Base-by-base conservation (phyloP, 352 stramenopile species). In the Phytophthora chlamydospora region DNA sequence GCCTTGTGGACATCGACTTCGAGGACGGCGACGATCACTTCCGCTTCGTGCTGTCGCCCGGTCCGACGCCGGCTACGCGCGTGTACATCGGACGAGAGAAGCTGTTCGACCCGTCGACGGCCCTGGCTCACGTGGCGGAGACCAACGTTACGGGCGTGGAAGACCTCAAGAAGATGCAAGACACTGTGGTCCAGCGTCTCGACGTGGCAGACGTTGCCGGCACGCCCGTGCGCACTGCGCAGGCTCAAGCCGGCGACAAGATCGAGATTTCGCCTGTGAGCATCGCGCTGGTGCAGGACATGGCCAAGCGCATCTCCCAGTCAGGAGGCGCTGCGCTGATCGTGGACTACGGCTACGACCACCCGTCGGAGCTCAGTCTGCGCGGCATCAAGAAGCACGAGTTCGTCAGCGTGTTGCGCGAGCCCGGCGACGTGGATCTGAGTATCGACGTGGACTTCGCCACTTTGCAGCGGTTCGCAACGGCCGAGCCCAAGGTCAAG, bases 271-370 rank as follows among this genome's bases (percentile, higher is more conserved):
- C 90, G 72, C 95, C 95, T 4, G 83, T 96, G 60, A 91, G 90
- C 17, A 89, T 98, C 19, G 80, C 95, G 6, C 69, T 98, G 17
- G 82, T 89, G 14, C 91, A 98, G 66, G 94, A 98, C 64, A 90
- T 99, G 53, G 85, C 92, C 14, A 89, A 89, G 62, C 78, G 90
- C 14, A 80, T 99, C 21, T 75, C 88, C 34, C 76, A 89, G 41
- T 82, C 86, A 42, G 78, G 91, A 19, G 96, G 94, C 19, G 85
- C 80, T 10, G 94, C 95, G 13, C 63, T 99, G 4, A 90, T 98
- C 33, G 83, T 99, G 51, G 96, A 99, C 77, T 99, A 99, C 71
- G 96, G 96, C 46, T 85, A 96, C 71, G 89, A 98, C 62, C 89
- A 94, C 45, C 88, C 89, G 35, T 95, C 82, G 0, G 73, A 80